phyloP scores from a whole-genome alignment of 2,329 filamentous ascomycete species.

The Talaromyces sp. region DNA sequence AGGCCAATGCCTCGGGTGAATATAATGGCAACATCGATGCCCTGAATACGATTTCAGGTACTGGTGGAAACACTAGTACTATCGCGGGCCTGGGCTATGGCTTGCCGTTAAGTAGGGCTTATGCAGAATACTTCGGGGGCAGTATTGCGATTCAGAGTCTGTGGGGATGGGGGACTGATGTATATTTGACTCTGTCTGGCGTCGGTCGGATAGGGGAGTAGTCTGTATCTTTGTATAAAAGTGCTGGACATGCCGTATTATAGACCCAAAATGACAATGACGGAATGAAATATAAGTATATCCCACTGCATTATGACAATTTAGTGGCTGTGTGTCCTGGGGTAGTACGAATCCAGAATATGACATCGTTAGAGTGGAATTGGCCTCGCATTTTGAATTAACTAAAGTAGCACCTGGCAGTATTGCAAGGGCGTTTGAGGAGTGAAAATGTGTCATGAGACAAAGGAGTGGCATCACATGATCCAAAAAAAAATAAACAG shows the following conservation, averaged over 20 bases:
- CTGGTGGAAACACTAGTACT: constrained; percentile 69
- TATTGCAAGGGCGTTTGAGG: neutral
- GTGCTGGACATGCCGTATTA: neutral
- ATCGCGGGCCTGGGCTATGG: constrained; percentile 94
- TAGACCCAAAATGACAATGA: neutral
- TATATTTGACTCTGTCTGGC: constrained; percentile 60
- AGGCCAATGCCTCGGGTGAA: constrained; percentile 52
- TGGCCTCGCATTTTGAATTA: neutral
- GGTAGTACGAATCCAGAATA: neutral
- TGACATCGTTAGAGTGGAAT: neutral
- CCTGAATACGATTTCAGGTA: constrained; percentile 69
- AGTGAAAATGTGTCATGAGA: neutral
- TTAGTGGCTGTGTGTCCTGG: neutral
- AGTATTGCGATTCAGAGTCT: constrained; percentile 93
- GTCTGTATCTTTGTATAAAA: neutral
- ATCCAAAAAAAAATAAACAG: neutral
- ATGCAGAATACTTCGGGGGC: constrained; percentile 97
- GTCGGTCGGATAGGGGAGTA: constrained; percentile 51
- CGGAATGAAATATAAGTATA: neutral
- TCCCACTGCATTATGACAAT: neutral
- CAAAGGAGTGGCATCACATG: neutral
- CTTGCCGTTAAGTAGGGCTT: constrained; percentile 81
- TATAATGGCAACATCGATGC: constrained; percentile 61
- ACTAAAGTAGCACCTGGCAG: neutral
- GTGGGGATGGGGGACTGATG: constrained; percentile 82